Percentiles rank a stretch among this genome's conserved stretches.
These are phyloP conservation scores for Sphaerulina populicola DNA, from an alignment of 2,329 filamentous ascomycete species.

Conservation along the genomic window DNA sequence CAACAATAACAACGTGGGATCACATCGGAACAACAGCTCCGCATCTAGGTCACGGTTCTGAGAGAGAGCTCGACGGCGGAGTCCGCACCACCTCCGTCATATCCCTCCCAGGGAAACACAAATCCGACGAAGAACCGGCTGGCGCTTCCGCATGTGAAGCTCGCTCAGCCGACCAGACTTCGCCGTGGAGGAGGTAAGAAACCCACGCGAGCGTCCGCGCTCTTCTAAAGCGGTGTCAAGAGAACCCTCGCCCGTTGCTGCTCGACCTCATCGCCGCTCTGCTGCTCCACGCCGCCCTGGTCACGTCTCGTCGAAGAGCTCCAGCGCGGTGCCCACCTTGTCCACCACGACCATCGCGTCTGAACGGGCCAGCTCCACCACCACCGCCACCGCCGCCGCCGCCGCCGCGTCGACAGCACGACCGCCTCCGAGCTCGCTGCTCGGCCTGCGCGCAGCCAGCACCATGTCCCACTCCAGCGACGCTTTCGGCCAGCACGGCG, in stretches of 20 bases:
- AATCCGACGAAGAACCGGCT: conserved; percentile 14
- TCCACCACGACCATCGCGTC: conserved; percentile 24
- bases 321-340: conserved; percentile 40
- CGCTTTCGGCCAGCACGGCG: conserved; percentile 35
- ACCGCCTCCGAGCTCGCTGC: conserved; percentile 2
- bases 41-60: not conserved
- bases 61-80: not conserved
- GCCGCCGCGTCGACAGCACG: conserved; percentile 11
- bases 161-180: conserved; percentile 6
- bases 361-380: conserved; percentile 10
- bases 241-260: not conserved
- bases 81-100: conserved; percentile 3
- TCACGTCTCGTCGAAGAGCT: conserved; percentile 34
- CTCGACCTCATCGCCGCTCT: conserved; percentile 1
- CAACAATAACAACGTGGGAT: not conserved
- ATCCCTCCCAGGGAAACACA: conserved; percentile 3
- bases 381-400: not conserved
- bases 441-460: conserved; percentile 14
- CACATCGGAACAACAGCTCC: too few species aligned
- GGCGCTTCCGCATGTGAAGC: conserved; percentile 17
- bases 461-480: conserved; percentile 28
- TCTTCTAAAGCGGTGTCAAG: conserved; percentile 11
- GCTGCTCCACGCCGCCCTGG: conserved; percentile 20
- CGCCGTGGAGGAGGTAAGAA: conserved; percentile 14
- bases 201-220: conserved; percentile 10